Percentiles rank a stretch among this genome's conserved stretches.
Evolutionary conservation across 805 yeast genomes (phyloP).

Genomic region (Myxozyma geophila): DNA sequence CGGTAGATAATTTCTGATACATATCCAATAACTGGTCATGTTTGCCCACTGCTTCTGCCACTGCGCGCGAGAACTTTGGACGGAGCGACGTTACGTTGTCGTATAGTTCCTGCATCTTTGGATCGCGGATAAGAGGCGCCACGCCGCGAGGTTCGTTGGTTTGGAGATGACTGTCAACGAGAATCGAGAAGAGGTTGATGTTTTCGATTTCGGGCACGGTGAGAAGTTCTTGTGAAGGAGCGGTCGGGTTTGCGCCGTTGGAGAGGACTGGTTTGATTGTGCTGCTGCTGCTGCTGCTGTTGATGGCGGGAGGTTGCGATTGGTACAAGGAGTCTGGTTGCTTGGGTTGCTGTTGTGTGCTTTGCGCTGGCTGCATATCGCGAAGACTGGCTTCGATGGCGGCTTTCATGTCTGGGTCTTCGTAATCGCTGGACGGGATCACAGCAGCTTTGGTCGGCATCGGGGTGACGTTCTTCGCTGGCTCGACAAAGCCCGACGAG

Average conservation of each 20-base stretch:
- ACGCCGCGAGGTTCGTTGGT: slow-evolving; percentile 51
- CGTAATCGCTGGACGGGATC: slow-evolving; percentile 54
- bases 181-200: slow-evolving; percentile 68
- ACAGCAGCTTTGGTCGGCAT: slow-evolving; percentile 3
- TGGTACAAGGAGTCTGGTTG: slow-evolving; percentile 25
- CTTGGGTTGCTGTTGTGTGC: slow-evolving; percentile 35
- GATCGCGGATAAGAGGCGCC: slow-evolving; percentile 49
- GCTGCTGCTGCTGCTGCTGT: neutral
- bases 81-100: slow-evolving; percentile 62
- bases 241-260: neutral
- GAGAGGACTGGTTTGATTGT: slow-evolving; percentile 9
- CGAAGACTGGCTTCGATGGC: slow-evolving; percentile 91
- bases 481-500: slow-evolving; percentile 32
- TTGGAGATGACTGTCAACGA: slow-evolving; percentile 56
- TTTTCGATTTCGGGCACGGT: slow-evolving; percentile 70
- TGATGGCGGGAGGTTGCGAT: neutral
- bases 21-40: slow-evolving; percentile 67
- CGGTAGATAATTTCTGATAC: slow-evolving; percentile 77
- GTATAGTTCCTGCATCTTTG: slow-evolving; percentile 61
- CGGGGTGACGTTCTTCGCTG: slow-evolving; percentile 17
- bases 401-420: slow-evolving; percentile 83
- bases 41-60: slow-evolving; percentile 61
- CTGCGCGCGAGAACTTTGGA: slow-evolving; percentile 68
- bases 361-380: slow-evolving; percentile 59
- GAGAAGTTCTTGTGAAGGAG: slow-evolving; percentile 43